Conservation (phyloP, 1,284 basidiomycete species). For the Pascua sp. region DNA sequence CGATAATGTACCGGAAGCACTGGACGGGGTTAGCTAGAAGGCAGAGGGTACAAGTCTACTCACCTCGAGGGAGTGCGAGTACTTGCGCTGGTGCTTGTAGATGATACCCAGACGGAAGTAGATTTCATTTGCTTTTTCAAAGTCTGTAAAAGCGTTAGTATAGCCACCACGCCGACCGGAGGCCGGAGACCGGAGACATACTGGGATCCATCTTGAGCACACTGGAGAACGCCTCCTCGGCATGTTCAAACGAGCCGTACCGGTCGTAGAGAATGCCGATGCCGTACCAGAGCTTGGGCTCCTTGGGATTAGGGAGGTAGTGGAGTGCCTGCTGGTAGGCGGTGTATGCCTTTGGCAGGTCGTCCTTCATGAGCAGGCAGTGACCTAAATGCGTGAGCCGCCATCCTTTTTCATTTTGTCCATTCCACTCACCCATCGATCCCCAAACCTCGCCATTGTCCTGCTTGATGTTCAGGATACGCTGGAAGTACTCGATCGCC, state of each 20-base stretch:
- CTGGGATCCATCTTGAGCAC: constrained; percentile 96
- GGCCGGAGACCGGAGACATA: constrained; percentile 42
- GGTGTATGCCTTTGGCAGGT: constrained; percentile 96
- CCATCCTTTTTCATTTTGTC: neutral
- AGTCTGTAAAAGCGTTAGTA: constrained; percentile 57
- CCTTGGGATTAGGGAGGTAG: constrained; percentile 92
- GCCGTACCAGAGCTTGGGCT: constrained; percentile 98
- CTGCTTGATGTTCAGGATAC: constrained; percentile 79
- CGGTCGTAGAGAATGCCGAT: constrained; percentile 98
- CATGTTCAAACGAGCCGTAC: constrained; percentile 96
- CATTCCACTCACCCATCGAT: constrained; percentile 64
- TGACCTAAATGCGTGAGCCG: constrained; percentile 55
- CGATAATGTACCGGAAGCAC: constrained; percentile 94
- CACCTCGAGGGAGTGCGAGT: constrained; percentile 66
- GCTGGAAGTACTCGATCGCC: constrained; percentile 91
- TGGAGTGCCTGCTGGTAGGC: constrained; percentile 99
- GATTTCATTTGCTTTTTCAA: constrained; percentile 98
- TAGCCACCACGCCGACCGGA: neutral
- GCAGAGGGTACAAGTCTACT: neutral
- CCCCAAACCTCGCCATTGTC: constrained; percentile 95
- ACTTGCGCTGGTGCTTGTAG: constrained; percentile 98
- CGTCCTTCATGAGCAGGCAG: constrained; percentile 98
- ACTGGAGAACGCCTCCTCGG: constrained; percentile 95
- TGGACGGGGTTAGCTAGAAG: too few relatives aligned
- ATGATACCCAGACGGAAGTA: constrained; percentile 98